Evolutionary conservation across 495 filamentous ascomycete species (phyloP).

Genomic region (Aspergillus diversus): DNA sequence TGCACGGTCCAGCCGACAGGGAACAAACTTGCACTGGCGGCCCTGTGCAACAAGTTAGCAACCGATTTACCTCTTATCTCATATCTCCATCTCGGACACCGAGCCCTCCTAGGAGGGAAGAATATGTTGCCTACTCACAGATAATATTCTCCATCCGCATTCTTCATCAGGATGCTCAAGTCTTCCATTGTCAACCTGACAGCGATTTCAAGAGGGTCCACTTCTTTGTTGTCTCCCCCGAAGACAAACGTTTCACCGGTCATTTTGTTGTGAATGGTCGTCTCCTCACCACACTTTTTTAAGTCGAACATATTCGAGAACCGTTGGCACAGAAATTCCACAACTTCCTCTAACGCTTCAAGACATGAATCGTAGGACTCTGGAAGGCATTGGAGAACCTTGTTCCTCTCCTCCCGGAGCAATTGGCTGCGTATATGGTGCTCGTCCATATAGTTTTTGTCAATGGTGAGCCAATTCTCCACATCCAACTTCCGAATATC

Average conservation of each 20-base stretch:
- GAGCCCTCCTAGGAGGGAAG: neutral
- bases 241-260: constrained; percentile 53
- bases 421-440: constrained; percentile 49
- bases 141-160: constrained; percentile 52
- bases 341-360: constrained; percentile 55
- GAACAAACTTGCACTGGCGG: constrained; percentile 61
- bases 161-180: constrained; percentile 57
- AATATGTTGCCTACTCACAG: constrained; percentile 40
- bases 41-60: constrained; percentile 31
- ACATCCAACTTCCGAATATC: constrained; percentile 55
- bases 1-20: constrained; percentile 60
- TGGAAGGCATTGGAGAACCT: constrained; percentile 55
- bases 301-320: constrained; percentile 52
- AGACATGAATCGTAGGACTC: constrained; percentile 54
- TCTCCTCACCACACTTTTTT: constrained; percentile 31
- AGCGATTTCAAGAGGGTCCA: constrained; percentile 58
- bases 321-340: constrained; percentile 52
- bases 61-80: neutral
- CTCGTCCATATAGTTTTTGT: constrained; percentile 55
- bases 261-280: constrained; percentile 49
- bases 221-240: constrained; percentile 31
- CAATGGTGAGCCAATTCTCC: constrained; percentile 58
- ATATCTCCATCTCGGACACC: neutral
- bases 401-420: constrained; percentile 40
- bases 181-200: constrained; percentile 62